Percentiles rank a stretch among this genome's conserved stretches.
These are phyloP conservation scores for Saccharomycopsis babjevae DNA, from an alignment of 805 yeast species.

Conservation along the genomic window DNA sequence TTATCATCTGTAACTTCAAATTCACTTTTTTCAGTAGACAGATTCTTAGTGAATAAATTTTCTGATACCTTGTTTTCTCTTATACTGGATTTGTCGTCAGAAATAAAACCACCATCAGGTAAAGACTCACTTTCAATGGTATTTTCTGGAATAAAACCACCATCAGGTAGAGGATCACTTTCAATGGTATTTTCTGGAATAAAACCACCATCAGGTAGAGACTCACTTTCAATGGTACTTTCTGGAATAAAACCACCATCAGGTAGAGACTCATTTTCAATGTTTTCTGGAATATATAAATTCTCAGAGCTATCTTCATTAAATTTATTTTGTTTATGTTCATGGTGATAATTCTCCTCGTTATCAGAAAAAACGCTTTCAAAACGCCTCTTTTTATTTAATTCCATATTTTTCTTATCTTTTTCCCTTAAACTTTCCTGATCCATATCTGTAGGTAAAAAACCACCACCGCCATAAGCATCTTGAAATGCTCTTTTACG, in stretches of 20 bases:
- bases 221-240: not conserved
- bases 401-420: not conserved
- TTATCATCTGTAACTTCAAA: too few species aligned
- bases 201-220: not conserved
- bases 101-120: not conserved
- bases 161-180: not conserved
- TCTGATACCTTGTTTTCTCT: not conserved
- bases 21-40: not conserved
- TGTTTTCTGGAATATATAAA: not conserved
- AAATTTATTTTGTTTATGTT: not conserved
- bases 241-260: constrained; percentile 1
- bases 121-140: not conserved
- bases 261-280: not conserved
- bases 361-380: not conserved
- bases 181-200: not conserved
- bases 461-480: constrained; percentile 16
- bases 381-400: not conserved
- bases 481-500: constrained; percentile 1
- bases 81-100: not conserved
- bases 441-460: constrained; percentile 15
- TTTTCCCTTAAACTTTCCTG: constrained; percentile 6
- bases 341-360: not conserved
- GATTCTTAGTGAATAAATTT: not conserved
- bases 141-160: not conserved
- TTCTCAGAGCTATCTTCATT: not conserved